Evolutionary conservation across 2,329 filamentous ascomycete genomes (phyloP), one percentile per base, ranked within the genome.

Genomic region (Triangularia setosa): DNA sequence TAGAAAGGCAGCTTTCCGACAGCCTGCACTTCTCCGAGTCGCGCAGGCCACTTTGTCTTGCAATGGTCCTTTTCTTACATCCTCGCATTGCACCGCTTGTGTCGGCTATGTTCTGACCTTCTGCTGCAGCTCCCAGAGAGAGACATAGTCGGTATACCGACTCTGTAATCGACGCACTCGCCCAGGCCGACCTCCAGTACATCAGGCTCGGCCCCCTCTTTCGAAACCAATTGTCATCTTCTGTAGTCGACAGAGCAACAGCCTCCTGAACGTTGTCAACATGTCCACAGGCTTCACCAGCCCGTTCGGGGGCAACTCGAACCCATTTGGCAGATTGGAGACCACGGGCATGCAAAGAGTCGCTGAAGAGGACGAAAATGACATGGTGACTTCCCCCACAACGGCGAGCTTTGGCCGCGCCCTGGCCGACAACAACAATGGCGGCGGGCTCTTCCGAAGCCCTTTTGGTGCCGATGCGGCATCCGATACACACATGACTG

Each of bases 311-410:
- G 81, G 82, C 60, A 86, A 86, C 71, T 82, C 81, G 77, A 95
- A 93, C 77, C 91, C 91, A 35, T 93, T 93, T 72, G 89, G 90
- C 64, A 81, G 74, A 79, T 71, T 75, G 74, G 72, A 76, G 58
- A 68, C 72, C 28, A 76, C 78, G 66, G 67, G 73, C 53, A 81
- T 83, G 77, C 78, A 81, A 64, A 76, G 79, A 67, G 86, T 91
- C 67, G 87, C 94, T 64, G 92, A 96, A 78, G 92, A 96, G 73
- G 92, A 96, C 61, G 91, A 94, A 75, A 87, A 86, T 73, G 91
- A 93, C 73, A 82, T 81, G 67, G 83, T 93, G 73, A 87, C 87
- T 69, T 93, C 91, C 61, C 91, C 92, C 66, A 92, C 91, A 66
- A 83, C 86, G 62, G 77, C 85, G 30, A 84, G 77, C 63, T 89